phyloP scores from a whole-genome alignment of 768 basidiomycete species.

The Roridomyces roridus region DNA sequence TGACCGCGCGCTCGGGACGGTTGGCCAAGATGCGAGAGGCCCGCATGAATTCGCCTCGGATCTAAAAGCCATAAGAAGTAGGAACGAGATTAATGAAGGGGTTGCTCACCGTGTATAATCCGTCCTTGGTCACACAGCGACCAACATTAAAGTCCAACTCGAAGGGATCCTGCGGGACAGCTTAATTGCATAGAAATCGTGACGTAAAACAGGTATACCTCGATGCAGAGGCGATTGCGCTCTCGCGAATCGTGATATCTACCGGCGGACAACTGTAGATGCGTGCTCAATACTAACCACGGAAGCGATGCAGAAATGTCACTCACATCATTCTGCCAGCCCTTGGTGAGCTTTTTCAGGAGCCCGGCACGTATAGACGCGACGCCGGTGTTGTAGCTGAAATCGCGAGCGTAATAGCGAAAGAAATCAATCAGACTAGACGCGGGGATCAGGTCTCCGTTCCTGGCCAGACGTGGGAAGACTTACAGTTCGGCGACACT shows the following conservation, averaged over 20 bases:
- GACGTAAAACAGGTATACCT: slow-evolving; percentile 53
- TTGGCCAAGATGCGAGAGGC: slow-evolving; percentile 84
- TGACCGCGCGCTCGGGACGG: slow-evolving; percentile 80
- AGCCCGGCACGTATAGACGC: slow-evolving; percentile 90
- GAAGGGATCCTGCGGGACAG: slow-evolving; percentile 81
- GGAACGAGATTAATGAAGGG: background rate
- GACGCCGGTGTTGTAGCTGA: slow-evolving; percentile 89
- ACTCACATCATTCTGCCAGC: slow-evolving; percentile 92
- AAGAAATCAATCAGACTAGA: slow-evolving; percentile 95
- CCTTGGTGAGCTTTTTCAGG: slow-evolving; percentile 89
- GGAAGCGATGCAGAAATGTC: background rate
- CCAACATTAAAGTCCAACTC: slow-evolving; percentile 97
- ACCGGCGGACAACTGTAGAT: slow-evolving; percentile 51
- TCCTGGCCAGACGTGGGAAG: background rate
- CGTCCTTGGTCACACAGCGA: slow-evolving; percentile 95
- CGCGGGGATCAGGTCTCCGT: slow-evolving; percentile 16
- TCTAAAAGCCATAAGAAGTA: slow-evolving; percentile 52
- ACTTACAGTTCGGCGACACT: slow-evolving; percentile 91
- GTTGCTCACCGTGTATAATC: slow-evolving; percentile 84
- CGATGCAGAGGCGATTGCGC: slow-evolving; percentile 94
- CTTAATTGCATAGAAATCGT: background rate
- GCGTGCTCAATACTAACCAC: background rate
- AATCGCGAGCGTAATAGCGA: slow-evolving; percentile 94
- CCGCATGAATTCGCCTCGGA: slow-evolving; percentile 98
- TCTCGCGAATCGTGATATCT: slow-evolving; percentile 80